These are phyloP conservation scores for Rickenella mellea DNA, from an alignment of 768 basidiomycete genomes.

Conservation along the genomic window DNA sequence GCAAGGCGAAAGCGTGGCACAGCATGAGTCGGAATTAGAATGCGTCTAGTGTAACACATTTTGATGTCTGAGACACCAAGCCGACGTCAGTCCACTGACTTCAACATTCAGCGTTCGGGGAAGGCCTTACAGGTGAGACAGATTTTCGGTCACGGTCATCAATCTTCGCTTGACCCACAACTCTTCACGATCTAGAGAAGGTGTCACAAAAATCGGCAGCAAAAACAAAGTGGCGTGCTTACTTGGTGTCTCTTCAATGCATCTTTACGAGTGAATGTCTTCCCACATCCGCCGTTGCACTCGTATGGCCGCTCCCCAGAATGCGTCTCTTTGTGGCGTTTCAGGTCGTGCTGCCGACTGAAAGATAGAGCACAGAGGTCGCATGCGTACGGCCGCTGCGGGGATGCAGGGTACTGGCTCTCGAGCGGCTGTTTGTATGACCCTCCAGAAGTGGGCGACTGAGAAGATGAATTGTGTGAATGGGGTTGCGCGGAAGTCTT, in stretches of 20 bases:
- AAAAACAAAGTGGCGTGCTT: constrained; percentile 14
- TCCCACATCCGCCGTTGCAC: constrained; percentile 78
- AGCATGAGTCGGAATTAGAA: constrained; percentile 8
- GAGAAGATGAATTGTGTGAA: constrained; percentile 11
- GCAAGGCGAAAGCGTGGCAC: too few relatives aligned
- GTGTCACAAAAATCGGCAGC: constrained; percentile 1
- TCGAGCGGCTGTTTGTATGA: too few relatives aligned
- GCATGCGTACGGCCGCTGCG: constrained; percentile 54
- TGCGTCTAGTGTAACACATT: constrained; percentile 8
- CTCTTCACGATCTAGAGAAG: constrained; percentile 57
- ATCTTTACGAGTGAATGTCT: constrained; percentile 83
- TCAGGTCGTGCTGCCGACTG: constrained; percentile 79
- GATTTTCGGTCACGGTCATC: too few relatives aligned
- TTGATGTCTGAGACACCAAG: constrained; percentile 9
- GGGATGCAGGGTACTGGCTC: constrained; percentile 51
- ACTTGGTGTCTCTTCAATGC: constrained; percentile 83
- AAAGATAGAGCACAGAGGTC: constrained; percentile 74
- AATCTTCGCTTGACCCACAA: constrained; percentile 60
- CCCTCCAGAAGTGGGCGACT: too few relatives aligned
- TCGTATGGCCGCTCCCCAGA: constrained; percentile 78
- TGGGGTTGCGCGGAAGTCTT: constrained; percentile 14
- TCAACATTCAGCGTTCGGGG: constrained; percentile 9
- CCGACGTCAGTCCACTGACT: constrained; percentile 5
- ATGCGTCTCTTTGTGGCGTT: constrained; percentile 77
- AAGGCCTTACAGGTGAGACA: too few relatives aligned